phyloP scores from a whole-genome alignment of 805 yeast species.

The Diddensiella santjacobensis region DNA sequence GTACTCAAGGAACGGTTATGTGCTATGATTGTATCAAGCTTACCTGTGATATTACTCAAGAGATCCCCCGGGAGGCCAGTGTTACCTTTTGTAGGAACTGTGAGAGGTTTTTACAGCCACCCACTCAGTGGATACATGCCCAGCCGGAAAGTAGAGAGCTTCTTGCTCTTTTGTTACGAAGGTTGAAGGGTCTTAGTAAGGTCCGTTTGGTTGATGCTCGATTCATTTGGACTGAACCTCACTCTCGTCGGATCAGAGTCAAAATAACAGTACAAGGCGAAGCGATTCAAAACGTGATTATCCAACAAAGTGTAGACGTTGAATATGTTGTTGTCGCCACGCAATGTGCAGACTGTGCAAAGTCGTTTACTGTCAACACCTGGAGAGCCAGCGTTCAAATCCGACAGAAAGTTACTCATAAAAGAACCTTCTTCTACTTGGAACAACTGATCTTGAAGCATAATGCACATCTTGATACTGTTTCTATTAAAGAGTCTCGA shows the following conservation, averaged over 20 bases:
- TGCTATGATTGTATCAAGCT: constrained; percentile 95
- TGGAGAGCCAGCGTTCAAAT: constrained; percentile 97
- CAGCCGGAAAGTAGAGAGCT: constrained; percentile 90
- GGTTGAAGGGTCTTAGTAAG: constrained; percentile 82
- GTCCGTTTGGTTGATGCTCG: constrained; percentile 88
- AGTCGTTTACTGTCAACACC: constrained; percentile 85
- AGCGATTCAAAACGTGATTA: constrained; percentile 70
- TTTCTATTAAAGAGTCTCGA: constrained; percentile 79
- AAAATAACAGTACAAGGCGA: constrained; percentile 93
- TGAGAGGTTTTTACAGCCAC: constrained; percentile 94
- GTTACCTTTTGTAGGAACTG: constrained; percentile 95
- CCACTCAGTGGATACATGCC: constrained; percentile 87
- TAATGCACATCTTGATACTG: constrained; percentile 88
- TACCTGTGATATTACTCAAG: constrained; percentile 90
- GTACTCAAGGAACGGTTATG: constrained; percentile 86
- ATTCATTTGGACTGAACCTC: constrained; percentile 97
- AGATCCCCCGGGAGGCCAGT: constrained; percentile 82
- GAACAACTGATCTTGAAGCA: constrained; percentile 90
- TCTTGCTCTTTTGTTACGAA: constrained; percentile 82
- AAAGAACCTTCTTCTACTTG: constrained; percentile 85
- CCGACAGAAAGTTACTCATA: constrained; percentile 92
- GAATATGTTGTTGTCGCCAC: constrained; percentile 90
- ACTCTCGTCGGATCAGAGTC: constrained; percentile 85
- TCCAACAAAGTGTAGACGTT: constrained; percentile 89
- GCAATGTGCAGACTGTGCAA: constrained; percentile 98